Evolutionary conservation across 306 rosid genomes (phyloP).

Genomic region (Acacia acuminata): DNA sequence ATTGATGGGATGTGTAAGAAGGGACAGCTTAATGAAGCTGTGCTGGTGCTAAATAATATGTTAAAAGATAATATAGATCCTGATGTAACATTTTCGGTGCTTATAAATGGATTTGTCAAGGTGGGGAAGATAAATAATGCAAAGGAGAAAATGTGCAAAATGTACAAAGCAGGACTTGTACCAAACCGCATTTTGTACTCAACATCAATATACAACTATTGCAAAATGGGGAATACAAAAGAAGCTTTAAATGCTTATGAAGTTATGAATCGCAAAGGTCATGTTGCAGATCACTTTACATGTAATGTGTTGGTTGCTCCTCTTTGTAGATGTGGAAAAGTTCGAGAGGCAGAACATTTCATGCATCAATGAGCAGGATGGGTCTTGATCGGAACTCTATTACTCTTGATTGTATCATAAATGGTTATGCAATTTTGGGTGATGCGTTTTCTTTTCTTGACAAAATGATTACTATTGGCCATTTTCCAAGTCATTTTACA

Average conservation of each 20-base stretch:
- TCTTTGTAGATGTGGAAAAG: too few relatives aligned
- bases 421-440: too few relatives aligned
- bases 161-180: conserved; percentile 56
- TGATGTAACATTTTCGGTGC: conserved; percentile 66
- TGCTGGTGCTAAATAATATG: conserved; percentile 53
- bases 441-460: too few relatives aligned
- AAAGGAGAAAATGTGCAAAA: conserved; percentile 65
- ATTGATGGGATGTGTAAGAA: conserved; percentile 74
- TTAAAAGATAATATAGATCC: conserved; percentile 45
- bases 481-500: too few relatives aligned
- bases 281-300: conserved; percentile 49
- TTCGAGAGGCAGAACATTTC: too few relatives aligned
- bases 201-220: conserved; percentile 62
- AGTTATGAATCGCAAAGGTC: conserved; percentile 52
- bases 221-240: conserved; percentile 60
- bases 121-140: conserved; percentile 58
- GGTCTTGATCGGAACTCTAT: too few relatives aligned
- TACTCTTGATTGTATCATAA: too few relatives aligned
- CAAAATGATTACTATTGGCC: too few relatives aligned
- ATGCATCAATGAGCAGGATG: too few relatives aligned
- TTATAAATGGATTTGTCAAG: conserved; percentile 70
- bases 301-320: too few relatives aligned
- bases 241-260: conserved; percentile 61
- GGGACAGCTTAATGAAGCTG: conserved; percentile 65
- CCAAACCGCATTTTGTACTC: conserved; percentile 61